Base-by-base conservation (phyloP, 495 filamentous ascomycete genomes). In the Penicillium simplicissimum region DNA sequence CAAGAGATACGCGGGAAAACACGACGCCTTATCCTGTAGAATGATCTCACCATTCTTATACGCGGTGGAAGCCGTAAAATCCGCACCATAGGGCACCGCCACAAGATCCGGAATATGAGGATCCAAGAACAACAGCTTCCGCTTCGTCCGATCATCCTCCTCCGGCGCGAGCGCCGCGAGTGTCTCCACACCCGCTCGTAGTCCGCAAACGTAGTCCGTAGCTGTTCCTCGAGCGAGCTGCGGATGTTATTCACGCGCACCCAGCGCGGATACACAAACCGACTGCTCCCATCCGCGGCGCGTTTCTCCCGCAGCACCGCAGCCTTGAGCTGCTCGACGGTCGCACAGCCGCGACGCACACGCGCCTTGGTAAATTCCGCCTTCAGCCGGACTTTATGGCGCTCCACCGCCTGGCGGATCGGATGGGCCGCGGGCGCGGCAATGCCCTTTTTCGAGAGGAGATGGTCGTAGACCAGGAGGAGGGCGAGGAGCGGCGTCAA, bases 21-120 rank as follows among this genome's bases (percentile, higher is more conserved):
- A 98, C 0, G 92, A 96, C 1, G 95, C 96, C 70, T 96, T 97
- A 70, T 98, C 96, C 74, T 98, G 95, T 38, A 98, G 70, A 42
- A 97, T 96, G 57, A 98, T 83, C 48, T 85, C 75, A 2, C 95
- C 95, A 4, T 81, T 75, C 25, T 77, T 82, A 70, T 97, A 97
- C 1, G 91, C 90, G 9, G 82, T 64, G 0, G 84, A 86, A 35
- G 84, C 85, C 9, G 85, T 85, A 54, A 96, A 79, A 59, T 96
- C 90, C 17, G 76, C 76, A 0, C 74, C 73, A 8, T 87, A 85
- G 3, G 93, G 86, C 0, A 96, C 76, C 5, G 92, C 94, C 5
- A 98, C 67, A 10, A 98, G 81, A 63, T 94, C 87, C 0, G 92
- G 91, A 19, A 98, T 85, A 66, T 96, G 81, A 5, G 82, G 74